These are phyloP conservation scores for Backusella psychrophila DNA, from an alignment of 192 early-diverging fungal species.

Conservation along the genomic window DNA sequence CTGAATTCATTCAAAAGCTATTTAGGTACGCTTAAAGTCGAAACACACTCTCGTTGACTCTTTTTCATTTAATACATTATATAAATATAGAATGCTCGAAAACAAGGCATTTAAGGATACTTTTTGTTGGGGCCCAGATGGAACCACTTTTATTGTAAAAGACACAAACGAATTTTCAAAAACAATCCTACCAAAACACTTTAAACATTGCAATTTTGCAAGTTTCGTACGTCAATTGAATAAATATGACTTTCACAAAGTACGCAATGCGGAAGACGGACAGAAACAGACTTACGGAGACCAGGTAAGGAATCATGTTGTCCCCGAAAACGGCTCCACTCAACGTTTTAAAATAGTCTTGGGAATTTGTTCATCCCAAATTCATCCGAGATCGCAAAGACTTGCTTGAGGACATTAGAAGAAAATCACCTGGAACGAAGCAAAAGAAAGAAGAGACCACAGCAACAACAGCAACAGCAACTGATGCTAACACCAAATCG, in stretches of 20 bases:
- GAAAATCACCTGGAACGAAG: slow-evolving; percentile 25
- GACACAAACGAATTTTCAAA: slow-evolving; percentile 71
- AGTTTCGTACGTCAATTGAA: slow-evolving; percentile 76
- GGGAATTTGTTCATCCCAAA: slow-evolving; percentile 71
- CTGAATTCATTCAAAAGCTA: slow-evolving; percentile 31
- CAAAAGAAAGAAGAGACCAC: slow-evolving; percentile 14
- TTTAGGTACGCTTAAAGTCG: slow-evolving; percentile 10
- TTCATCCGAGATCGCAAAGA: slow-evolving; percentile 58
- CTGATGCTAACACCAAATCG: neutral
- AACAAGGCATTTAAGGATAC: slow-evolving; percentile 54
- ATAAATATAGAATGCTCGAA: slow-evolving; percentile 60
- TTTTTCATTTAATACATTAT: neutral
- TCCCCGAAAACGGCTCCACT: neutral
- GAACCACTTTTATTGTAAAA: slow-evolving; percentile 68
- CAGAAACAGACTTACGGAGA: slow-evolving; percentile 45
- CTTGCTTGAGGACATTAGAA: slow-evolving; percentile 52
- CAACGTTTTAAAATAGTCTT: slow-evolving; percentile 36
- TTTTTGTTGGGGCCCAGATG: slow-evolving; percentile 60
- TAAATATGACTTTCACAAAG: slow-evolving; percentile 80
- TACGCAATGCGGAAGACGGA: slow-evolving; percentile 53
- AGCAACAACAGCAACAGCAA: neutral
- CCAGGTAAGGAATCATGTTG: slow-evolving; percentile 36
- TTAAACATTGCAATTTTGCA: slow-evolving; percentile 72
- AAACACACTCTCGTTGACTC: neutral
- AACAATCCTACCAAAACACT: slow-evolving; percentile 61